These are phyloP conservation scores for Glycine latifolia DNA, from an alignment of 306 rosid species.

Conservation along the genomic window DNA sequence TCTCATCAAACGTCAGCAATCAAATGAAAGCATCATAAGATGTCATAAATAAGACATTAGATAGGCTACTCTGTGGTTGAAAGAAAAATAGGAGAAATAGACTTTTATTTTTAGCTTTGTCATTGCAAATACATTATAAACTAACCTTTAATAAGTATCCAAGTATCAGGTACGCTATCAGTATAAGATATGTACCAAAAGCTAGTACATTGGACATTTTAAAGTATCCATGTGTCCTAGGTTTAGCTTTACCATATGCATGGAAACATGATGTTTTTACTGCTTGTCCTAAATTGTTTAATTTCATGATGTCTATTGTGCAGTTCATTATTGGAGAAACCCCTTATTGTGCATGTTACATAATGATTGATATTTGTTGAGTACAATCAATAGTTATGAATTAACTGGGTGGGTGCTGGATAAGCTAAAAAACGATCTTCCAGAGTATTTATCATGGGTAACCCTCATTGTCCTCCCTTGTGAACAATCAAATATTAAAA, in stretches of 20 bases:
- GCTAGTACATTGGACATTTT: too few species aligned
- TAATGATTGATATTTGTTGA: not conserved
- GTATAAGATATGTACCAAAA: too few species aligned
- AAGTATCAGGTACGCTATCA: too few species aligned
- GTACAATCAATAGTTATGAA: conserved; percentile 2
- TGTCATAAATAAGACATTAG: not conserved
- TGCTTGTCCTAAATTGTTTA: not conserved
- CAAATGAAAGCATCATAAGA: too few species aligned
- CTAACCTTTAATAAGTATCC: not conserved
- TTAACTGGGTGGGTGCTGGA: conserved; percentile 9
- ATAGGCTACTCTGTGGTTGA: not conserved
- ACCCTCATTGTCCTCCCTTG: not conserved
- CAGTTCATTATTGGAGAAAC: conserved; percentile 6
- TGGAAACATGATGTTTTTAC: conserved; percentile 11
- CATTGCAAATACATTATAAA: conserved; percentile 5
- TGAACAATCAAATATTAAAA: conserved; percentile 5
- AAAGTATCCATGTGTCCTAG: not conserved
- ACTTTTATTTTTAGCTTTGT: not conserved
- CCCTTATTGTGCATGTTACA: not conserved
- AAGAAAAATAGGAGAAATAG: not conserved
- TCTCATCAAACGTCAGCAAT: too few species aligned
- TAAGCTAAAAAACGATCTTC: conserved; percentile 2
- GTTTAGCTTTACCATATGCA: not conserved
- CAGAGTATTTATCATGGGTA: not conserved
- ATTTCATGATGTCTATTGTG: not conserved